Conservation (phyloP, 805 yeast genomes). For the Kregervanrija fluxuum region DNA sequence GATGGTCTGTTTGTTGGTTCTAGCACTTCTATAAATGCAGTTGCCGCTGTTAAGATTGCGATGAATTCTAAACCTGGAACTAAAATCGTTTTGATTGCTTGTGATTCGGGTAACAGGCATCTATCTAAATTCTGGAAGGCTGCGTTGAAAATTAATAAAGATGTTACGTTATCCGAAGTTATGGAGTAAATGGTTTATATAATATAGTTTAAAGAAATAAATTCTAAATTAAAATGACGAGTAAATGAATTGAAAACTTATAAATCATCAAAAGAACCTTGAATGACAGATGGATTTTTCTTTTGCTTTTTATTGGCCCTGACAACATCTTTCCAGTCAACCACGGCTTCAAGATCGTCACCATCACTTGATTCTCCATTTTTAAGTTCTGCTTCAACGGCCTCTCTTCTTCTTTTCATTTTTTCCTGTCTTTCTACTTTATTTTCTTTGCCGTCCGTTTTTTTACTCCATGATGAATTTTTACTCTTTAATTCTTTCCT, state of each 20-base stretch:
- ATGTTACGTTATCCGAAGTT: constrained; percentile 32
- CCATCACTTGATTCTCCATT: constrained; percentile 37
- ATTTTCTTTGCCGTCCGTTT: constrained; percentile 52
- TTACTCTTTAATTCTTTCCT: constrained; percentile 40
- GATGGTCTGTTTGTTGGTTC: constrained; percentile 93
- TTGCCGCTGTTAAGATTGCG: constrained; percentile 70
- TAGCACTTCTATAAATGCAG: constrained; percentile 90
- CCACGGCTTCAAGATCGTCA: constrained; percentile 37
- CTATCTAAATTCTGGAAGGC: constrained; percentile 86
- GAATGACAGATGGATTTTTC: constrained; percentile 29
- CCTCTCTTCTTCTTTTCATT: constrained; percentile 57
- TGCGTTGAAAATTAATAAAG: constrained; percentile 37
- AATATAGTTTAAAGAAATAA: too few relatives aligned
- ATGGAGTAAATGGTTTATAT: constrained; percentile 14
- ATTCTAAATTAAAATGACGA: background rate
- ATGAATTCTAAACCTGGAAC: constrained; percentile 46
- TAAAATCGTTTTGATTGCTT: constrained; percentile 74
- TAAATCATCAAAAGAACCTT: constrained; percentile 57
- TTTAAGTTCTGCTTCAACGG: constrained; percentile 47
- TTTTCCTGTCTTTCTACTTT: constrained; percentile 61
- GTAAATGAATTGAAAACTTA: constrained; percentile 15
- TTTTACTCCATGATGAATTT: constrained; percentile 78
- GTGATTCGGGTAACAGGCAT: constrained; percentile 91
- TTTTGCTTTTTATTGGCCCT: constrained; percentile 57
- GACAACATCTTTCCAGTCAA: constrained; percentile 87